These are phyloP conservation scores for Mucor velutinosus DNA, from an alignment of 371 early-diverging fungal genomes.

Conservation along the genomic window DNA sequence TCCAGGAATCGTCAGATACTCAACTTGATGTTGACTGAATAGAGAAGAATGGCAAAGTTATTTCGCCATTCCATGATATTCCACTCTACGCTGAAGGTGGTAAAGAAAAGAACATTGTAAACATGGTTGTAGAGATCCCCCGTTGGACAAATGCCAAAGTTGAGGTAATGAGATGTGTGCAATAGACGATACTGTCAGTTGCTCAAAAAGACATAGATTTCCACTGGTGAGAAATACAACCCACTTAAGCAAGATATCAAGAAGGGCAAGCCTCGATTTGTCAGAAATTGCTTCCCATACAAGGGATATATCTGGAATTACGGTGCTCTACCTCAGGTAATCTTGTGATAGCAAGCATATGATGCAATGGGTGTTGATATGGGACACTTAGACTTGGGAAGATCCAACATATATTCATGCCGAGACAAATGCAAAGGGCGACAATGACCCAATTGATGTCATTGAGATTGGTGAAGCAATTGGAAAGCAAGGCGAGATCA, in stretches of 20 bases:
- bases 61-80: slow-evolving; percentile 99
- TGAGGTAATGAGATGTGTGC: slow-evolving; percentile 68
- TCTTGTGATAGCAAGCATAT: background rate
- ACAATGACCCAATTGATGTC: slow-evolving; percentile 99
- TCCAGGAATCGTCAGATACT: background rate
- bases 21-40: background rate
- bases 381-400: slow-evolving; percentile 91
- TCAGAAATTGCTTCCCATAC: slow-evolving; percentile 99
- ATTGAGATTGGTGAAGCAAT: slow-evolving; percentile 96
- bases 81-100: slow-evolving; percentile 82
- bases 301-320: slow-evolving; percentile 99
- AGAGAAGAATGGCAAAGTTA: slow-evolving; percentile 70
- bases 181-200: background rate
- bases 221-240: slow-evolving; percentile 54
- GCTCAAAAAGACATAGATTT: background rate
- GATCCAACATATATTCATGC: slow-evolving; percentile 86
- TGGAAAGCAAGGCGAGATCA: slow-evolving; percentile 93
- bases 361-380: background rate
- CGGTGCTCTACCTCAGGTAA: slow-evolving; percentile 95
- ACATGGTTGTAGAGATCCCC: slow-evolving; percentile 99
- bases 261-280: slow-evolving; percentile 98
- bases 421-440: slow-evolving; percentile 92
- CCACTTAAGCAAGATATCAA: slow-evolving; percentile 99
- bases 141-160: slow-evolving; percentile 99
- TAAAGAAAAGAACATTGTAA: slow-evolving; percentile 77